Conservation (phyloP, 106 monocot species). For the Agapanthus africanus region DNA sequence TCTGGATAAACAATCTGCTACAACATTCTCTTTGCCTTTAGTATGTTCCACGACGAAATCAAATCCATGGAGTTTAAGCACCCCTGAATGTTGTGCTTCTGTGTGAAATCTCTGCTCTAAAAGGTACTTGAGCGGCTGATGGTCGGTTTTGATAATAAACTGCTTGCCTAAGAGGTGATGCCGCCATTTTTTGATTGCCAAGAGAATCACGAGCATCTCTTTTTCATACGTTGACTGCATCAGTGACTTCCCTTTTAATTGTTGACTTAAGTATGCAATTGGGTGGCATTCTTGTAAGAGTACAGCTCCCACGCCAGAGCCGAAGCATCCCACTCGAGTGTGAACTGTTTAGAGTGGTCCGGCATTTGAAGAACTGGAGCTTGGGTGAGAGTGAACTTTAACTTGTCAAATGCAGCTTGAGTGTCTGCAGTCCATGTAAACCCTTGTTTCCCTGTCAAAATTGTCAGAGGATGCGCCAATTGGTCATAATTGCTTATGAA, state of each 20-base stretch:
- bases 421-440: too few relatives aligned
- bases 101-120: not conserved
- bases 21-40: not conserved
- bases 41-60: conserved; percentile 6
- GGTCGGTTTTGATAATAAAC: conserved; percentile 16
- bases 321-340: too few relatives aligned
- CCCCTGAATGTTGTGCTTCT: not conserved
- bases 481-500: too few relatives aligned
- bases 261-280: conserved; percentile 13
- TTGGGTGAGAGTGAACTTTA: too few relatives aligned
- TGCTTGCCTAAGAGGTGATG: conserved; percentile 4
- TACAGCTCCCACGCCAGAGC: conserved; percentile 5
- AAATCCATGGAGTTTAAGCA: not conserved
- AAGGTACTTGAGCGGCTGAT: conserved; percentile 7
- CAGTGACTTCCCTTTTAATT: not conserved
- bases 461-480: too few relatives aligned
- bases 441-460: too few relatives aligned
- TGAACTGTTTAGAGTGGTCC: too few relatives aligned
- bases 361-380: too few relatives aligned
- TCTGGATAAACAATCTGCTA: conserved; percentile 15
- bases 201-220: conserved; percentile 6
- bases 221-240: conserved; percentile 11
- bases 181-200: conserved; percentile 3
- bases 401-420: too few relatives aligned
- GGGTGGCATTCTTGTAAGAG: conserved; percentile 1